phyloP scores from a whole-genome alignment of 176 grass and related monocot genomes.

The Zizania latifolia region DNA sequence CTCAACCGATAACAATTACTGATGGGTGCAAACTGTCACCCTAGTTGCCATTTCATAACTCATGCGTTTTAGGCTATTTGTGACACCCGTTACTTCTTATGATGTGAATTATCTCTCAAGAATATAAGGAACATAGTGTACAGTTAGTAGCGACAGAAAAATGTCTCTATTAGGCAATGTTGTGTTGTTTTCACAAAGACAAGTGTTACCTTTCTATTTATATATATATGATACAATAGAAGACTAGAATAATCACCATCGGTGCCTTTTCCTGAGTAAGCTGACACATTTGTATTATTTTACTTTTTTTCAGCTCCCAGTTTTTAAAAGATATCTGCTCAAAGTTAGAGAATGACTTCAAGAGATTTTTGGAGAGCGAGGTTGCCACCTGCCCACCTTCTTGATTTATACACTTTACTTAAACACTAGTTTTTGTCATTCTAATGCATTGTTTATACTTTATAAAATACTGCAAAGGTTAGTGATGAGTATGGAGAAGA shows the following conservation, averaged over 20 bases:
- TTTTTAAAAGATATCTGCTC: slow-evolving; percentile 65
- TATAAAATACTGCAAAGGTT: slow-evolving; percentile 43
- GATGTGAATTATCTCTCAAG: background rate
- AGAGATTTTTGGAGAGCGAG: slow-evolving; percentile 60
- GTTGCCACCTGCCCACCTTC: slow-evolving; percentile 28
- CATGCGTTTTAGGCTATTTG: background rate
- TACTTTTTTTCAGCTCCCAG: slow-evolving; percentile 58
- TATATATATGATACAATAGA: background rate
- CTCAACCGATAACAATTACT: background rate
- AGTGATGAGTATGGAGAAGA: slow-evolving; percentile 58
- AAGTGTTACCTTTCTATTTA: slow-evolving; percentile 3
- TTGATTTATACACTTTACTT: slow-evolving; percentile 7
- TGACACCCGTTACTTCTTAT: background rate
- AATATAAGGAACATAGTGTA: background rate
- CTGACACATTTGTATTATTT: background rate
- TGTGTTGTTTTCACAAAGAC: background rate
- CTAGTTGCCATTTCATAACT: background rate
- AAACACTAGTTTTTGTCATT: background rate
- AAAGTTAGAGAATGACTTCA: slow-evolving; percentile 72
- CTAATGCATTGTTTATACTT: background rate
- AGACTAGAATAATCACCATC: background rate
- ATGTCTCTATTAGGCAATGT: background rate
- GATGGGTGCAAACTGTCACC: background rate
- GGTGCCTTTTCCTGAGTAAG: background rate
- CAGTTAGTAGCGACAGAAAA: background rate